A percentile compares a stretch with the other conserved stretches of the same genome.
phyloP scores from a whole-genome alignment of 768 basidiomycete species.

The Mycena floridula region DNA sequence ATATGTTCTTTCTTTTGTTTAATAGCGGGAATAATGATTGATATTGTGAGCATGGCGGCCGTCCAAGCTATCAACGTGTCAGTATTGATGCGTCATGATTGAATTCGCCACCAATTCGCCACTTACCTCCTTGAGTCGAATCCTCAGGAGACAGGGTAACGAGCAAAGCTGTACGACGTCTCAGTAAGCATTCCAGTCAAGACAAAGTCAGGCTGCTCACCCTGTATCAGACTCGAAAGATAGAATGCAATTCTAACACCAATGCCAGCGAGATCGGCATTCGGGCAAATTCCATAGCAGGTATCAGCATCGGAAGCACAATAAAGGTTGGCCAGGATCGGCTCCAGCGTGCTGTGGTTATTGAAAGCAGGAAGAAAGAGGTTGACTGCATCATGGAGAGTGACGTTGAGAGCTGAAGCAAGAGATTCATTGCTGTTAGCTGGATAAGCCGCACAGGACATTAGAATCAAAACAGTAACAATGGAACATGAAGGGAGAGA shows the following conservation, averaged over 20 bases:
- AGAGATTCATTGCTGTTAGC: not conserved
- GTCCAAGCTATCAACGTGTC: slow-evolving; percentile 3
- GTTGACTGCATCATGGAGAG: not conserved
- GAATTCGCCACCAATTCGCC: not conserved
- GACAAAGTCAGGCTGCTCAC: not conserved
- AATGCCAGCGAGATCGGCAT: slow-evolving; percentile 1
- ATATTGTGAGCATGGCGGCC: slow-evolving; percentile 4
- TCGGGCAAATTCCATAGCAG: not conserved
- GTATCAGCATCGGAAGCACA: not conserved
- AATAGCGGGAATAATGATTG: slow-evolving; percentile 6
- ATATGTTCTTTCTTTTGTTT: slow-evolving; percentile 2
- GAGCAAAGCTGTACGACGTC: not conserved
- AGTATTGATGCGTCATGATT: no score
- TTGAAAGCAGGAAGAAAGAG: not conserved
- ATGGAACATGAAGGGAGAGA: no score
- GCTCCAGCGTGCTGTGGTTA: not conserved
- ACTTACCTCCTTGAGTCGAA: not conserved
- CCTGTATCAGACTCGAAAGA: not conserved
- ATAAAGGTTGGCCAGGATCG: not conserved
- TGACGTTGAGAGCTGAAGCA: not conserved
- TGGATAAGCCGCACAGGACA: not conserved
- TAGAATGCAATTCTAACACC: not conserved
- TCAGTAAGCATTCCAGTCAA: not conserved
- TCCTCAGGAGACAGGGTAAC: not conserved
- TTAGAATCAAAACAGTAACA: no score